phyloP scores from a whole-genome alignment of 352 stramenopile species.

The Pythium insidiosum region DNA sequence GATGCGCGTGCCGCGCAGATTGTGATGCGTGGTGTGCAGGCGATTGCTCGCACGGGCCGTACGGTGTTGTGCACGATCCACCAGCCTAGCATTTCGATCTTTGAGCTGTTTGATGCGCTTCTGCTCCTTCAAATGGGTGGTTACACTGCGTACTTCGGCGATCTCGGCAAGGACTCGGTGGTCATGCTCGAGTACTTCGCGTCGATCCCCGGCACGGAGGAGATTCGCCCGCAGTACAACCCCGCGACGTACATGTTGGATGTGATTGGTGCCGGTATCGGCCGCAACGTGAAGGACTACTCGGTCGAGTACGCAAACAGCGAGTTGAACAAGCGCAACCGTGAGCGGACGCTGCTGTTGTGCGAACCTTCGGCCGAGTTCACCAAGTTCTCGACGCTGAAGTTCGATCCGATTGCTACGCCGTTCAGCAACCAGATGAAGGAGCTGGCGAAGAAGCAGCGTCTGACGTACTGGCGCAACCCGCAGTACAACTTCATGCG shows the following conservation, averaged over 20 bases:
- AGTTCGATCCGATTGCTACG: constrained; percentile 34
- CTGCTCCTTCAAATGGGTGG: constrained; percentile 71
- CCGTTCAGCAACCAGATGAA: constrained; percentile 29
- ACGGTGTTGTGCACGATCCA: constrained; percentile 73
- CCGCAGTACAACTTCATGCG: constrained; percentile 47
- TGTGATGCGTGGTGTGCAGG: constrained; percentile 81
- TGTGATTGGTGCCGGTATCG: constrained; percentile 62
- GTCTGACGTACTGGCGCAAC: constrained; percentile 42
- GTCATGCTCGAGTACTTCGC: constrained; percentile 87
- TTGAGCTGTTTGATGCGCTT: constrained; percentile 88
- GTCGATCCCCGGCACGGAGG: constrained; percentile 51
- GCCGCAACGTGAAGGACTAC: constrained; percentile 42
- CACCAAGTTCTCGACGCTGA: constrained; percentile 32
- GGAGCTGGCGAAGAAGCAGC: constrained; percentile 25
- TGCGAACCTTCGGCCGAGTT: constrained; percentile 10
- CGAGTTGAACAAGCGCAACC: constrained; percentile 18
- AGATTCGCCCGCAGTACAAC: constrained; percentile 78
- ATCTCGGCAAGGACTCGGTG: constrained; percentile 71
- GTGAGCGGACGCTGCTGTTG: constrained; percentile 13
- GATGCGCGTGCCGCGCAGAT: constrained; percentile 80
- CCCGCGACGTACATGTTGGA: constrained; percentile 88
- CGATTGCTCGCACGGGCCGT: constrained; percentile 81
- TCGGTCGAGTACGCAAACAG: constrained; percentile 42
- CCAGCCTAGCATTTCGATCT: constrained; percentile 79
- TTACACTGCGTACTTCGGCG: constrained; percentile 76